phyloP scores from a whole-genome alignment of 352 stramenopile genomes.

The Phytophthora pluvialis region DNA sequence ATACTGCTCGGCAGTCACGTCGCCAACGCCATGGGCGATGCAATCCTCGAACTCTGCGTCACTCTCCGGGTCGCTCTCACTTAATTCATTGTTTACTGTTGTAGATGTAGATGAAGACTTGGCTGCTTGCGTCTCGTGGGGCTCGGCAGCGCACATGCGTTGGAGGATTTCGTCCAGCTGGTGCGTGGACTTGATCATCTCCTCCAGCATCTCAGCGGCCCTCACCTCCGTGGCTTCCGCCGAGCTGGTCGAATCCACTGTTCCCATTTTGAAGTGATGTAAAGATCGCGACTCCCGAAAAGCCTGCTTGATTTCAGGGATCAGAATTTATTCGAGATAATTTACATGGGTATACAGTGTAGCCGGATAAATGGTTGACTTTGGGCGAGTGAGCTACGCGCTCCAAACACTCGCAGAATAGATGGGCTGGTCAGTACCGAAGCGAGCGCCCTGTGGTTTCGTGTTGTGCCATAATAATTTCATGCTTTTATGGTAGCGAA shows the following conservation, averaged over 20 bases:
- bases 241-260: too few species aligned
- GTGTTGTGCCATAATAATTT: too few species aligned
- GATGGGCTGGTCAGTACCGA: too few species aligned
- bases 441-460: too few species aligned
- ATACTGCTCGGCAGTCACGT: constrained; percentile 7
- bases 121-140: not conserved
- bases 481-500: too few species aligned
- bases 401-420: too few species aligned
- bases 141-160: constrained; percentile 34
- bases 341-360: too few species aligned
- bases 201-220: constrained; percentile 24
- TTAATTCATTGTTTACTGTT: not conserved
- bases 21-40: not conserved
- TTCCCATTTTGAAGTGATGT: not conserved
- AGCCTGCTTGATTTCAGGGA: too few species aligned
- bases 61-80: not conserved
- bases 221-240: not conserved
- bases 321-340: too few species aligned
- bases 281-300: constrained; percentile 9
- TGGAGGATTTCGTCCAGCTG: constrained; percentile 63
- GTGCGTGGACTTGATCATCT: constrained; percentile 36
- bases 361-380: too few species aligned
- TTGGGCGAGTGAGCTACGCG: too few species aligned
- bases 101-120: not conserved
- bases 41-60: constrained; percentile 17